Evolutionary conservation across 2,329 filamentous ascomycete species (phyloP).

Genomic region (Cylindrodendrum hubeiense): DNA sequence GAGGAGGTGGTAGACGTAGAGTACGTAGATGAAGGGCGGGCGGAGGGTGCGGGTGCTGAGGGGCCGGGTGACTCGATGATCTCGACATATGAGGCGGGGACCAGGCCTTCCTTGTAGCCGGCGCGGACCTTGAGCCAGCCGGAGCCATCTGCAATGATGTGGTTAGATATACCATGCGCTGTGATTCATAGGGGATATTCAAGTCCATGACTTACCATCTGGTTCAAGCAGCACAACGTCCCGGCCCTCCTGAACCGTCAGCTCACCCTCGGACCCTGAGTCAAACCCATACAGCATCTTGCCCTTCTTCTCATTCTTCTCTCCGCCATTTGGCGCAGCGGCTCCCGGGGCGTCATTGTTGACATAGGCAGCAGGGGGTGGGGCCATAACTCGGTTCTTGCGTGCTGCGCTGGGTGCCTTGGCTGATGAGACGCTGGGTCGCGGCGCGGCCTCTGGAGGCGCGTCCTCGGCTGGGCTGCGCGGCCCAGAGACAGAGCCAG

Average conservation of each 20-base stretch:
- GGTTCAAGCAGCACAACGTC: slow-evolving; percentile 84
- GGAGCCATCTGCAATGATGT: slow-evolving; percentile 77
- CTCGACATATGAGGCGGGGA: slow-evolving; percentile 90
- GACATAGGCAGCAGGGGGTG: slow-evolving; percentile 86
- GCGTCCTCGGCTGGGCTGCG: slow-evolving; percentile 66
- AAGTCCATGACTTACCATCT: slow-evolving; percentile 75
- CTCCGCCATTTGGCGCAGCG: slow-evolving; percentile 58
- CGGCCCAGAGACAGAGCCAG: slow-evolving; percentile 65
- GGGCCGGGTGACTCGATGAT: slow-evolving; percentile 58
- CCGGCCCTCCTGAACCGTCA: slow-evolving; percentile 82
- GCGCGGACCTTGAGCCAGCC: slow-evolving; percentile 91
- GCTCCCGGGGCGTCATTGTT: slow-evolving; percentile 74
- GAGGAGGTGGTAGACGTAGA: slow-evolving; percentile 73
- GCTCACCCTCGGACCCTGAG: slow-evolving; percentile 82
- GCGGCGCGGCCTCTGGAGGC: slow-evolving; percentile 38
- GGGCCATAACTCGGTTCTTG: slow-evolving; percentile 84
- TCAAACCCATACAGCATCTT: slow-evolving; percentile 94
- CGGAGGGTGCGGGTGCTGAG: slow-evolving; percentile 55
- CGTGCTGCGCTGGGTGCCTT: slow-evolving; percentile 51
- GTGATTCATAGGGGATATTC: background rate
- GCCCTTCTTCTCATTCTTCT: slow-evolving; percentile 69
- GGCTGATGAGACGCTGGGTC: slow-evolving; percentile 46
- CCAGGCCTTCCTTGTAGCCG: slow-evolving; percentile 83
- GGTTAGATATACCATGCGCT: slow-evolving; percentile 24
- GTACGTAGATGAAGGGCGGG: slow-evolving; percentile 80